Percentiles rank a stretch among this genome's conserved stretches.
Evolutionary conservation across 1,284 basidiomycete genomes (phyloP).

Genomic region (Ganoderma resinaceum): DNA sequence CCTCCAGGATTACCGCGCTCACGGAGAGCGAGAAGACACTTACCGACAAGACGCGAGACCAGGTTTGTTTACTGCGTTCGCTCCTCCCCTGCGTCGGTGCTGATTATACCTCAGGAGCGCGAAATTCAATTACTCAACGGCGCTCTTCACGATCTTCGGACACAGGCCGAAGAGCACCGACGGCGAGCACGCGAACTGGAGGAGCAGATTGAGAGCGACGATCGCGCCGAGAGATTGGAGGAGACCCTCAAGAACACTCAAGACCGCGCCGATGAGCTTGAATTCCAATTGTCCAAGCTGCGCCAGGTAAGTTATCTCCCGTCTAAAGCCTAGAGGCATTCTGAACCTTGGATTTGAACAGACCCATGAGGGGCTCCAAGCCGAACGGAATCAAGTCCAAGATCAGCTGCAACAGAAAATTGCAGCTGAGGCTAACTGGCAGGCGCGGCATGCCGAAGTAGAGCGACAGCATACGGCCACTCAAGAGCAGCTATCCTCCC

Average conservation of each 20-base stretch:
- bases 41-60: slow-evolving; percentile 64
- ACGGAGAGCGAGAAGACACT: slow-evolving; percentile 60
- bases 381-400: slow-evolving; percentile 64
- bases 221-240: slow-evolving; percentile 77
- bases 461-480: slow-evolving; percentile 49
- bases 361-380: slow-evolving; percentile 62
- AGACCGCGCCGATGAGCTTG: slow-evolving; percentile 80
- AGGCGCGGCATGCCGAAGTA: slow-evolving; percentile 52
- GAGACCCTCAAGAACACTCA: slow-evolving; percentile 76
- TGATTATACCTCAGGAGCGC: slow-evolving; percentile 59
- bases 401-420: slow-evolving; percentile 49
- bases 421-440: slow-evolving; percentile 53
- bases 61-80: slow-evolving; percentile 48
- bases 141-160: slow-evolving; percentile 58
- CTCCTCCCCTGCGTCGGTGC: not conserved
- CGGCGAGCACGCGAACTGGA: slow-evolving; percentile 72
- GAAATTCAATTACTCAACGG: slow-evolving; percentile 68
- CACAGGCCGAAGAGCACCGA: slow-evolving; percentile 59
- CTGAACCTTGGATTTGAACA: slow-evolving; percentile 37
- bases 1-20: slow-evolving; percentile 49
- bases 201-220: slow-evolving; percentile 82
- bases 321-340: slow-evolving; percentile 11
- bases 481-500: slow-evolving; percentile 50
- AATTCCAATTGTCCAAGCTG: slow-evolving; percentile 78
- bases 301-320: slow-evolving; percentile 63